Percentiles rank a stretch among this genome's conserved stretches.
Conservation (phyloP, 176 grass and related monocot genomes). For the Triticum timopheevii region DNA sequence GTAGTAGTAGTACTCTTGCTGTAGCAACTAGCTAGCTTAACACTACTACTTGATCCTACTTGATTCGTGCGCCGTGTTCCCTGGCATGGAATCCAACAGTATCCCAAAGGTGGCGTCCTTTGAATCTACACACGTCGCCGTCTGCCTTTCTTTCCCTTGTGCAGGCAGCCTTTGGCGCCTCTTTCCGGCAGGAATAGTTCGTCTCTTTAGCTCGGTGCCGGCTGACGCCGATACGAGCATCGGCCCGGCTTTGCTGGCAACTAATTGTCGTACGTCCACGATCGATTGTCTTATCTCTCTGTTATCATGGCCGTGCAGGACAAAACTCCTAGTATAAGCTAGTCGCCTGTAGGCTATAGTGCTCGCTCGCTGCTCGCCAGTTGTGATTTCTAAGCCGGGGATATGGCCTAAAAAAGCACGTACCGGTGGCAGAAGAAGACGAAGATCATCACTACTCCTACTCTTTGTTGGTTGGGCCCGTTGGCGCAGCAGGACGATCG, state of each 20-base stretch:
- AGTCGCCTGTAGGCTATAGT: too few relatives aligned
- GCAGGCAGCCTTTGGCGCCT: constrained; percentile 18
- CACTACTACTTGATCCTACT: not conserved
- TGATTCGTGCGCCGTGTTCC: not conserved
- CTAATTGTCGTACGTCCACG: not conserved
- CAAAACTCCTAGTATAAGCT: too few relatives aligned
- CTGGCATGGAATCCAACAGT: constrained; percentile 27
- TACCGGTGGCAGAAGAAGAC: too few relatives aligned
- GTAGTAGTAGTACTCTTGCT: not conserved
- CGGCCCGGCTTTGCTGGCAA: not conserved
- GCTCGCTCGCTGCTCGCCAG: not conserved
- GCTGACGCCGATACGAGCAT: constrained; percentile 40
- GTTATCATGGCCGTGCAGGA: too few relatives aligned
- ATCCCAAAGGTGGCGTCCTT: constrained; percentile 21
- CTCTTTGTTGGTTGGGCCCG: not conserved
- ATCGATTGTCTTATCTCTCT: not conserved
- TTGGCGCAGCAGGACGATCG: not conserved
- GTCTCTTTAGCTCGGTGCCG: constrained; percentile 38
- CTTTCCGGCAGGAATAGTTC: constrained; percentile 36
- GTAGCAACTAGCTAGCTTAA: not conserved
- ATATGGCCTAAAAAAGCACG: not conserved
- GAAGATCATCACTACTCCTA: not conserved
- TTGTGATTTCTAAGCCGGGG: not conserved
- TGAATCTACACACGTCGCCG: constrained; percentile 19
- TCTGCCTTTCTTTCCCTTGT: not conserved